Percentiles rank a stretch among this genome's conserved stretches.
Conservation (phyloP, 2,329 filamentous ascomycete genomes). For the Alternaria hordeiaustralica region DNA sequence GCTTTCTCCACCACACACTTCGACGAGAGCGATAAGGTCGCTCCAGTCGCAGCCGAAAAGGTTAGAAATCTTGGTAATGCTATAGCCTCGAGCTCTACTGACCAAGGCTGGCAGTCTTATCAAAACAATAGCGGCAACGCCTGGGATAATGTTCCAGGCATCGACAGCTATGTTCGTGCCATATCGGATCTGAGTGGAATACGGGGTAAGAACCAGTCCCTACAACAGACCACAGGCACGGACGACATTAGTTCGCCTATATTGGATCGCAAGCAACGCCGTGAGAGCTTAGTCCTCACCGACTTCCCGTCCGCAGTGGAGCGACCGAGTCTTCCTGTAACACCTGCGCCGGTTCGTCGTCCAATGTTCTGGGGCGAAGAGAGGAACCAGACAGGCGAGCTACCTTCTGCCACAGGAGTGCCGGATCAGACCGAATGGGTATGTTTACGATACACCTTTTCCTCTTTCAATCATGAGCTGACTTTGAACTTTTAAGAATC, state of each 20-base stretch:
- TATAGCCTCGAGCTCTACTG: conserved; percentile 32
- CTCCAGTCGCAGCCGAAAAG: conserved; percentile 15
- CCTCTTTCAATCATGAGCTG: conserved; percentile 36
- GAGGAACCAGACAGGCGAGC: conserved; percentile 61
- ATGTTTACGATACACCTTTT: conserved; percentile 63
- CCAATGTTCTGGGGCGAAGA: conserved; percentile 71
- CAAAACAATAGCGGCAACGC: conserved; percentile 73
- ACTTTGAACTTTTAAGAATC: conserved; percentile 51
- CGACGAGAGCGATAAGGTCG: conserved; percentile 23
- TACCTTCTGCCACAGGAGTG: conserved; percentile 82
- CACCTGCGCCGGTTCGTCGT: conserved; percentile 78
- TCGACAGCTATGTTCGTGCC: conserved; percentile 83
- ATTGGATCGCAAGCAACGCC: conserved; percentile 46
- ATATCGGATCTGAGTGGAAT: conserved; percentile 68
- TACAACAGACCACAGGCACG: conserved; percentile 33
- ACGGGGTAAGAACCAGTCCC: conserved; percentile 55
- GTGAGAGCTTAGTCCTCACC: conserved; percentile 72
- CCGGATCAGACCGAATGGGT: conserved; percentile 92
- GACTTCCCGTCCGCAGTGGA: conserved; percentile 86
- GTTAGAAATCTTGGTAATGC: conserved; percentile 3
- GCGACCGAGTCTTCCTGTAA: conserved; percentile 87
- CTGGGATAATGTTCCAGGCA: conserved; percentile 91
- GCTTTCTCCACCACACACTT: conserved; percentile 42
- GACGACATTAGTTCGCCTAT: conserved; percentile 43
- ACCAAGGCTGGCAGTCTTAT: conserved; percentile 75